Base-by-base conservation (phyloP, 2,329 filamentous ascomycete genomes). In the Fonsecaea monophora region DNA sequence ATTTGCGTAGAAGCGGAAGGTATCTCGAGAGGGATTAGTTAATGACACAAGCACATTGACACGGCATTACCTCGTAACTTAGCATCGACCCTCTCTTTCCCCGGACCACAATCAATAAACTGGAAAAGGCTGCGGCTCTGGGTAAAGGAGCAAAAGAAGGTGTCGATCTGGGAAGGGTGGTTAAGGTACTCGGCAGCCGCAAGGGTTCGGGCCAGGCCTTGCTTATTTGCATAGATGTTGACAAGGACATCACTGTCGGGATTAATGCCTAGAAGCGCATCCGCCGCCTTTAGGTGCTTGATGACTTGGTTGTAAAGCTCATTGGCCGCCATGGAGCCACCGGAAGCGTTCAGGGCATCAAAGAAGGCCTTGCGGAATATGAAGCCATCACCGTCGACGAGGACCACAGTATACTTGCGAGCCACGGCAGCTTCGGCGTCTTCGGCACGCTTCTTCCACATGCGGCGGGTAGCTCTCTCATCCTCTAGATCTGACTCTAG, bases 351-450 rank as follows among this genome's bases (percentile, higher is more conserved):
- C 1, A 82, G 82, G 5, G 78, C 78, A 53, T 76, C 76, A 58
- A 87, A 73, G 8, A 86, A 78, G 35, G 79, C 75, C 48, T 86
- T 84, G 38, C 83, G 80, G 72, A 87, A 85, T 25, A 83, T 72
- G 71, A 88, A 89, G 56, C 85, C 85, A 75, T 90, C 86, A 21
- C 86, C 87, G 64, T 90, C 87, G 12, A 90, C 77, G 0, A 90
- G 77, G 6, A 89, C 83, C 1, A 89, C 78, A 1, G 86, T 85
- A 70, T 89, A 89, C 0, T 86, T 83, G 21, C 83, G 82, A n/a
- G 59, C 60, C 9, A 65, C 25, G 12, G 65, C 53, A 7, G 58
- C 62, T 62, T 71, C 62, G 18, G 67, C 65, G 8, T 64, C 40
- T 66, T 70, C 64, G 32, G 67, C 69, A 18, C 64, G 64, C 42